Base-by-base conservation (phyloP, 1,139 yeast species). In the Magnusiomyces suaveolens region DNA sequence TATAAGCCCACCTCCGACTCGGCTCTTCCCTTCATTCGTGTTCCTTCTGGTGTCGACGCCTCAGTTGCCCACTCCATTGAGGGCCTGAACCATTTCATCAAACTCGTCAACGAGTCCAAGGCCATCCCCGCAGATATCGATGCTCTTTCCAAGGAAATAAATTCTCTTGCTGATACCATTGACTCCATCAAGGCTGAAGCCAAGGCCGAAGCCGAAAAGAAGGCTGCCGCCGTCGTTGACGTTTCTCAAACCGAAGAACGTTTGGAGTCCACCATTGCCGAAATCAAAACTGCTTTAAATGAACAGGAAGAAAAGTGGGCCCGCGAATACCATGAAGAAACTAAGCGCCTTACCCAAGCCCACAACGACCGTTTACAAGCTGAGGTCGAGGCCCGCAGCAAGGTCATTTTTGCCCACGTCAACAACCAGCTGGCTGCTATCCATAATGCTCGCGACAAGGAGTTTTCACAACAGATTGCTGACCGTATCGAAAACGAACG, bases 401-500 rank as follows among this genome's bases (percentile, higher is more conserved):
- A 80, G 61, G 80, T 83, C n/a, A 76, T 88, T 56, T 73, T 82
- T 48, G 78, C 82, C 55, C 87, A 88, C 58, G 90, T 92, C 47
- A 83, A 82, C 59, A 92, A 89, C 69, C 85, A 85, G 58, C 79
- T 90, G 43, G 74, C 83, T 29, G 76, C 86, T 67, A 81, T 85
- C 56, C 82, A 88, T 64, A 75, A 84, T 57, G 84, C 82, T 61
- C 85, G 86, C 63, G 81, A 89, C 57, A 79, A 82, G 63, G 82
- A 82, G 64, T 84, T 88, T 69, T 83, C 85, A 60, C 73, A 78
- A 59, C 75, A 83, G 59, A 75, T 92, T 56, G 70, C 78, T 52
- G 78, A 80, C 50, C 80, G 79, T 60, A 79, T 94, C 52, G 95
- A 88, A 63, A 65, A 73, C 36, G 98, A 92, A 74, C 84, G 97